These are phyloP conservation scores for Nicotiana undulata DNA, from an alignment of 257 asterid genomes.

Conservation along the genomic window DNA sequence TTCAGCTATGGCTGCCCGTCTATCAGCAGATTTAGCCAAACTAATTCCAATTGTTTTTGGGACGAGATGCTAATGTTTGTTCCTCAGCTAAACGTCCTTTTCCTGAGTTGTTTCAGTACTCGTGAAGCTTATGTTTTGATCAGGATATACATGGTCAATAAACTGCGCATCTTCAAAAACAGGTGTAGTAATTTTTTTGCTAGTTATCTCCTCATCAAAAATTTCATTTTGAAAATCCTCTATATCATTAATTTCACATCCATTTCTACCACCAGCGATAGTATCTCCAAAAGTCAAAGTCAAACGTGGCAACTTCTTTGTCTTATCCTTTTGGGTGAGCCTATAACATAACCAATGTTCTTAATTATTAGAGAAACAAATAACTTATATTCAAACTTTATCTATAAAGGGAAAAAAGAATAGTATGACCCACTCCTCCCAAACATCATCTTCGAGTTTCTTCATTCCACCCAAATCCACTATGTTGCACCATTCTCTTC, in stretches of 20 bases:
- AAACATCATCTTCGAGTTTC: neutral
- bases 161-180: neutral
- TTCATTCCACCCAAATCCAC: no score
- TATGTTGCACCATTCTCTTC: no score
- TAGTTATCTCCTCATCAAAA: neutral
- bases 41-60: neutral
- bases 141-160: neutral
- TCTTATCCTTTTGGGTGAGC: neutral
- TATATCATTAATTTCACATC: no score
- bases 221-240: no score
- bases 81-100: neutral
- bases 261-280: no score
- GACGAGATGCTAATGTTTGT: neutral
- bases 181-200: neutral
- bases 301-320: neutral
- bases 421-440: neutral
- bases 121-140: neutral
- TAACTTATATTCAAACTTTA: neutral
- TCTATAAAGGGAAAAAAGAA: no score
- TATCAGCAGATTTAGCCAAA: neutral
- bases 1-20: neutral
- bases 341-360: neutral
- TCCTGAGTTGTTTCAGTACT: neutral
- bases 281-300: no score
- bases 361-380: neutral